Conservation (phyloP, 1,284 basidiomycete species). For the Earliella scabrosa region DNA sequence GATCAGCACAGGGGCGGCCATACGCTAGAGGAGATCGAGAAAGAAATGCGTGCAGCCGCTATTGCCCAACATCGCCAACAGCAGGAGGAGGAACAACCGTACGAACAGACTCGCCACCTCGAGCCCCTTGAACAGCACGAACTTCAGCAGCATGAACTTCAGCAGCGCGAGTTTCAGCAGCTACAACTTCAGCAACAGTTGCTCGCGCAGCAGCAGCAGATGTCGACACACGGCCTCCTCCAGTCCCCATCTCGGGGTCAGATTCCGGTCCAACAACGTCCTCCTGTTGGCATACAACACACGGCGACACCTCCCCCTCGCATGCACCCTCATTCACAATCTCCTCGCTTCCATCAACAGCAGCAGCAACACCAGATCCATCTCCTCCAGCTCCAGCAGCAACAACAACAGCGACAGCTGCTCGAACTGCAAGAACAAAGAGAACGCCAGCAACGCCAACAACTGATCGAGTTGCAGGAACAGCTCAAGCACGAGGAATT, state of each 20-base stretch:
- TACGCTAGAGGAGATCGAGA: conserved; percentile 93
- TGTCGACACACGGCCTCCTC: conserved; percentile 4
- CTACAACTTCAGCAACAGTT: conserved; percentile 50
- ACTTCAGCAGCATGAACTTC: too few relatives aligned
- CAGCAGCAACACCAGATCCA: conserved; percentile 64
- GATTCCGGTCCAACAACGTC: conserved; percentile 20
- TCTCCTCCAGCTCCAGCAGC: conserved; percentile 43
- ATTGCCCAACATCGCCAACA: conserved; percentile 45
- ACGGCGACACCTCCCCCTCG: conserved; percentile 60
- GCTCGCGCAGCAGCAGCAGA: conserved; percentile 42
- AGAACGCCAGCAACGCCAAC: conserved; percentile 49
- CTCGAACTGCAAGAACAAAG: conserved; percentile 67
- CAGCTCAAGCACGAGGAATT: conserved; percentile 37
- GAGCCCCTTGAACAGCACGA: too few relatives aligned
- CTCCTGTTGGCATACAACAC: conserved; percentile 32
- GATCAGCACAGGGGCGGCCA: conserved; percentile 51
- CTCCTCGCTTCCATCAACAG: conserved; percentile 65
- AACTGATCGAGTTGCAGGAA: conserved; percentile 32
- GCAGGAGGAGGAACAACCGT: conserved; percentile 19
- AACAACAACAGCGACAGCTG: conserved; percentile 64
- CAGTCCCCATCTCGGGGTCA: conserved; percentile 23
- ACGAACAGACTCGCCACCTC: conserved; percentile 22
- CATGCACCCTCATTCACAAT: conserved; percentile 72
- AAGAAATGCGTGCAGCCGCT: conserved; percentile 78
- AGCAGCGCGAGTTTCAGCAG: conserved; percentile 36